Percentiles rank a stretch among this genome's conserved stretches.
Conservation (phyloP, 768 basidiomycete genomes). For the Hirschioporus abietinus region DNA sequence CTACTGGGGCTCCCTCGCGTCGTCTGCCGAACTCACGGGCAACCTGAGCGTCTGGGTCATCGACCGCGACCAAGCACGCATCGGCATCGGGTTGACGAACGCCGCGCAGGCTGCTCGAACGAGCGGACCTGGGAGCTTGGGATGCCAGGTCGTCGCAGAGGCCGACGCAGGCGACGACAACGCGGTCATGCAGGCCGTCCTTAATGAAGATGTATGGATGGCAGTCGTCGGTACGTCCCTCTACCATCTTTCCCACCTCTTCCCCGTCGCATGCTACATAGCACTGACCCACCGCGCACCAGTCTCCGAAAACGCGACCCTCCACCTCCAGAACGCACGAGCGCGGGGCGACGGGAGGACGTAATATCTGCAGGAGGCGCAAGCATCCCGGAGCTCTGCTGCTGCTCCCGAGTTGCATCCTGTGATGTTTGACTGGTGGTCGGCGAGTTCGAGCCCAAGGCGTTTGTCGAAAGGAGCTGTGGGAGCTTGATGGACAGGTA, state of each 20-base stretch:
- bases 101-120: conserved; percentile 20
- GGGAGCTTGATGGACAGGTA: too few relatives aligned
- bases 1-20: conserved; percentile 22
- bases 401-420: too few relatives aligned
- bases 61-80: conserved; percentile 30
- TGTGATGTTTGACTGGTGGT: too few relatives aligned
- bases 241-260: background rate
- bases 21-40: conserved; percentile 16
- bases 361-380: too few relatives aligned
- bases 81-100: conserved; percentile 26
- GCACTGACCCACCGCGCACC: background rate
- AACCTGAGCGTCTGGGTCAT: conserved; percentile 36
- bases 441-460: too few relatives aligned
- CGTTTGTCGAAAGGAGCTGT: too few relatives aligned
- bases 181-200: conserved; percentile 27
- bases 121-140: conserved; percentile 18
- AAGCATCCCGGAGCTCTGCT: too few relatives aligned
- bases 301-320: conserved; percentile 25
- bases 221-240: conserved; percentile 32
- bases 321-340: conserved; percentile 26
- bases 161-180: conserved; percentile 20
- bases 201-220: conserved; percentile 36
- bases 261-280: too few relatives aligned
- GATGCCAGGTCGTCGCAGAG: conserved; percentile 19
- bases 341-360: conserved; percentile 31